Conservation (phyloP, 495 filamentous ascomycete species). For the Aspergillus saccharolyticus region DNA sequence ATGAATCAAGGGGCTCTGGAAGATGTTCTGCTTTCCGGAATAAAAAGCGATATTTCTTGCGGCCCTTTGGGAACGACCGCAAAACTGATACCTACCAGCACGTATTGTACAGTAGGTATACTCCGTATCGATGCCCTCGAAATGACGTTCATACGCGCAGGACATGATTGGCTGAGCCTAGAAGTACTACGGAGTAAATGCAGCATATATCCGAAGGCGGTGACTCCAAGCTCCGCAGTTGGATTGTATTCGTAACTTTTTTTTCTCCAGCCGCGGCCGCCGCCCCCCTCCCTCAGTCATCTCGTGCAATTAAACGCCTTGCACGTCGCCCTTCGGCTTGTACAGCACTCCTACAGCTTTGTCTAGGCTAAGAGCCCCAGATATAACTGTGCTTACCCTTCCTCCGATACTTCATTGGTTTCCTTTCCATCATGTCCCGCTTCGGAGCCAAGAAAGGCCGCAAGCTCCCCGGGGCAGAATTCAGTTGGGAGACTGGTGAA, state of each 20-base stretch:
- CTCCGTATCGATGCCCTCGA: too few species aligned
- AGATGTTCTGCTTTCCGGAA: too few species aligned
- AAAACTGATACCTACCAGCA: too few species aligned
- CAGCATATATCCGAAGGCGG: background rate
- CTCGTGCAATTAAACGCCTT: background rate
- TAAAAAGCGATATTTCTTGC: too few species aligned
- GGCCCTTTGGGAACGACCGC: too few species aligned
- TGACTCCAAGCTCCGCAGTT: constrained; percentile 2
- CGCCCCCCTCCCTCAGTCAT: background rate
- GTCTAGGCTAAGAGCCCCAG: background rate
- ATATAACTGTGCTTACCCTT: background rate
- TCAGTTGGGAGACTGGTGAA: constrained; percentile 36
- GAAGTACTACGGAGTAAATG: background rate
- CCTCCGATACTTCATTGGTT: background rate
- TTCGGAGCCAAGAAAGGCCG: constrained; percentile 37
- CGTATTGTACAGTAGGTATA: too few species aligned
- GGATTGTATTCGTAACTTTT: background rate
- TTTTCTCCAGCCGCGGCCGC: constrained; percentile 14
- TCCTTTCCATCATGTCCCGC: constrained; percentile 31
- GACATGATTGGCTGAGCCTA: background rate
- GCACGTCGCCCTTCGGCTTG: background rate
- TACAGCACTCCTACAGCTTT: background rate
- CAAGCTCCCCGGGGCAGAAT: constrained; percentile 38
- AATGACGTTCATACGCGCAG: too few species aligned
- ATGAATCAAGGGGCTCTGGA: too few species aligned